These are phyloP conservation scores for Beauveria sp. DNA, from an alignment of 2,329 filamentous ascomycete genomes.

Conservation along the genomic window DNA sequence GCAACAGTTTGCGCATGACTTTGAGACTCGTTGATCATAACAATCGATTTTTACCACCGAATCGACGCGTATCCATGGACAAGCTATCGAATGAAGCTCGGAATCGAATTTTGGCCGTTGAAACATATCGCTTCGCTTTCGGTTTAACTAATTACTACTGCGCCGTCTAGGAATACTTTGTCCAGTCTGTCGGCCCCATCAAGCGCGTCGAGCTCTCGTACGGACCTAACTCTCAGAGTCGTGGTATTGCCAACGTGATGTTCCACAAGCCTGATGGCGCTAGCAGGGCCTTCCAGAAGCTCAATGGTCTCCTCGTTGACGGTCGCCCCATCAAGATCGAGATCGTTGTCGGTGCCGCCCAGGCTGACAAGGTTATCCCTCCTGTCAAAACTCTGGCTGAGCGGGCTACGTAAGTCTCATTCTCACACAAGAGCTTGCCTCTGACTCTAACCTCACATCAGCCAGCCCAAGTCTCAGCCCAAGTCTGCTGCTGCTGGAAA, in stretches of 20 bases:
- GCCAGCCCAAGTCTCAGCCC: conserved; percentile 62
- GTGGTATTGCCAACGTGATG: conserved; percentile 83
- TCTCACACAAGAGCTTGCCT: too few species aligned
- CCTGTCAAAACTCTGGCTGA: conserved; percentile 68
- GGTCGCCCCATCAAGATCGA: conserved; percentile 91
- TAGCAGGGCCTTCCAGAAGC: conserved; percentile 70
- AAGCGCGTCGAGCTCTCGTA: conserved; percentile 90
- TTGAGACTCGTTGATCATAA: conserved; percentile 4
- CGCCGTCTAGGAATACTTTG: conserved; percentile 87
- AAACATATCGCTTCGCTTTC: conserved; percentile 20
- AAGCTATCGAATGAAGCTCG: conserved; percentile 25
- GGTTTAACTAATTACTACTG: conserved; percentile 60
- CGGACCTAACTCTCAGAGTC: conserved; percentile 84
- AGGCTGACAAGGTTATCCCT: conserved; percentile 59
- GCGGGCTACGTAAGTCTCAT: conserved; percentile 51
- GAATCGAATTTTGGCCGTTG: conserved; percentile 22
- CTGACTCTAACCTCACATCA: conserved; percentile 15
- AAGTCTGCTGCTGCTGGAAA: conserved; percentile 74
- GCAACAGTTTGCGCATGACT: not conserved
- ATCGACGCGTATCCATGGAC: conserved; percentile 17
- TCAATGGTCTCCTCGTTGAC: conserved; percentile 89
- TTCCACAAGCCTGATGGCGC: conserved; percentile 79
- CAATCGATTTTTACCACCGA: not conserved
- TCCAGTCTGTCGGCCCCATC: conserved; percentile 77
- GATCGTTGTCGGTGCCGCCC: conserved; percentile 73